Percentiles rank a stretch among this genome's conserved stretches.
Evolutionary conservation across 345 rosid genomes (phyloP).

Genomic region (Pistacia atlantica): DNA sequence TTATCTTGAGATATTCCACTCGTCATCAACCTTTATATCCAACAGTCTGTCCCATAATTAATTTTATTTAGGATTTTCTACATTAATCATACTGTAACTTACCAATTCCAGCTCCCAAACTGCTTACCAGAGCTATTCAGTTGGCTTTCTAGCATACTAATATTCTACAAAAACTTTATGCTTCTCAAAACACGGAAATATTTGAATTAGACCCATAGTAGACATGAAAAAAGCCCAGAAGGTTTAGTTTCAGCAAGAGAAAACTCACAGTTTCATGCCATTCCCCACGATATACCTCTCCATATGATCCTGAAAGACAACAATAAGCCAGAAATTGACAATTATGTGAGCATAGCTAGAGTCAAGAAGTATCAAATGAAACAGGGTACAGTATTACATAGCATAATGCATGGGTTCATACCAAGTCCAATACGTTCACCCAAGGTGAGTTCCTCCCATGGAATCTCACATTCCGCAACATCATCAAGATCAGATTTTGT

Average conservation of each 20-base stretch:
- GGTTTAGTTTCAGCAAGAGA: conserved; percentile 19
- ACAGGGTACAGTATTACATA: conserved; percentile 25
- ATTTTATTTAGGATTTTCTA: neutral
- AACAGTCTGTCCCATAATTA: neutral
- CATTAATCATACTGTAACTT: neutral
- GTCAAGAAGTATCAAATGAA: conserved; percentile 18
- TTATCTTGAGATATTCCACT: neutral
- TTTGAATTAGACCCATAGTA: neutral
- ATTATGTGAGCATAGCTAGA: neutral
- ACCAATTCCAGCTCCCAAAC: neutral
- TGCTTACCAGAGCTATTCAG: neutral
- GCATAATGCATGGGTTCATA: conserved; percentile 38
- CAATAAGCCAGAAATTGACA: conserved; percentile 19
- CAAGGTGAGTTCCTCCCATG: conserved; percentile 84
- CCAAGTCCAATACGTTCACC: conserved; percentile 98
- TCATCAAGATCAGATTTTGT: conserved; percentile 78
- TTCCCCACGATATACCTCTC: conserved; percentile 94
- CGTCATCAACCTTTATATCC: neutral
- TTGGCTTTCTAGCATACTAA: conserved; percentile 1
- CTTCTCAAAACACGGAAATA: neutral
- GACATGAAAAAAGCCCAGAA: neutral
- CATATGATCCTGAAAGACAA: conserved; percentile 82
- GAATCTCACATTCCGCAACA: conserved; percentile 88
- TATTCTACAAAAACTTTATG: neutral
- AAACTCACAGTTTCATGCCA: conserved; percentile 98